Conservation (phyloP, 2,329 filamentous ascomycete species). For the Arthrobotrys conoides region DNA sequence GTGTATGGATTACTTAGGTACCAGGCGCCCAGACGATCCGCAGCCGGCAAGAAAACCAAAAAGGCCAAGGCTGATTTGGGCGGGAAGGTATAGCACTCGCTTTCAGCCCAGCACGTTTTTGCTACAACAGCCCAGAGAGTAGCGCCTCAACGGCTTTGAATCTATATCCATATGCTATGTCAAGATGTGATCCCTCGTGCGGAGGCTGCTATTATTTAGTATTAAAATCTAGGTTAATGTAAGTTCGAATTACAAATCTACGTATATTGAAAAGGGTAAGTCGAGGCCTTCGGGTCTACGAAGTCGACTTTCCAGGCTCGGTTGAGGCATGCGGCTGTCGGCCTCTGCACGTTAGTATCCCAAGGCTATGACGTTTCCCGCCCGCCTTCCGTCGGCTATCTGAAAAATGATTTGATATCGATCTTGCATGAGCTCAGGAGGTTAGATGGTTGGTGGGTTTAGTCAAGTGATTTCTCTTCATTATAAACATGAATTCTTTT, state of each 20-base stretch:
- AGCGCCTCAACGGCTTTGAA: background rate
- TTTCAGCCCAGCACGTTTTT: slow-evolving; percentile 1
- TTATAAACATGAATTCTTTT: too few relatives aligned
- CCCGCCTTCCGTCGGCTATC: too few relatives aligned
- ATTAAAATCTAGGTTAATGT: too few relatives aligned
- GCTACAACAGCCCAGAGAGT: too few relatives aligned
- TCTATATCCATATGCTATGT: background rate
- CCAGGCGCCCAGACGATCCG: slow-evolving; percentile 32
- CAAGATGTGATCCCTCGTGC: background rate
- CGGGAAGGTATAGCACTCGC: slow-evolving; percentile 1
- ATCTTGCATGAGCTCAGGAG: too few relatives aligned
- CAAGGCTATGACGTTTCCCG: too few relatives aligned
- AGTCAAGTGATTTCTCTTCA: too few relatives aligned
- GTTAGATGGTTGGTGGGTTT: too few relatives aligned
- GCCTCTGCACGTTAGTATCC: too few relatives aligned
- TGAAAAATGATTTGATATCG: too few relatives aligned
- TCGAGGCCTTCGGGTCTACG: background rate
- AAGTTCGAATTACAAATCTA: background rate
- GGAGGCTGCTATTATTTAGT: slow-evolving; percentile 4
- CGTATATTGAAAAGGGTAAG: background rate
- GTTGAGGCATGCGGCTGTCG: too few relatives aligned
- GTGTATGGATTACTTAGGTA: background rate
- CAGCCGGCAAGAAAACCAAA: background rate
- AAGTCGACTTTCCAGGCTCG: too few relatives aligned
- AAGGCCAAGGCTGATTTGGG: slow-evolving; percentile 20